Percentiles rank a stretch among this genome's conserved stretches.
Conservation (phyloP, 2,329 filamentous ascomycete genomes). For the Aspergillus nomiae region DNA sequence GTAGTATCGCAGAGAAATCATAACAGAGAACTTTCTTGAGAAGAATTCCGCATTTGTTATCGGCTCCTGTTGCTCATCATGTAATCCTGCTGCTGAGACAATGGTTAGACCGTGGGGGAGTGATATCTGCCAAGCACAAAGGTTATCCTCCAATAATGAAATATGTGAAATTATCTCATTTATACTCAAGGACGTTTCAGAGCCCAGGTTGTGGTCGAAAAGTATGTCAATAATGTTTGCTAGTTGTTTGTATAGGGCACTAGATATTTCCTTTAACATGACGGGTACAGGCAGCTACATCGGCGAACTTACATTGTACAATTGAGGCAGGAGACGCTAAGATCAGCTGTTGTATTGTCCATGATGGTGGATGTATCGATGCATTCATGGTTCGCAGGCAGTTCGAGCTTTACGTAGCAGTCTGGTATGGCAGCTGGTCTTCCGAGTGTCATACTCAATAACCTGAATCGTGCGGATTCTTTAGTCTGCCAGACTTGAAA, state of each 20-base stretch:
- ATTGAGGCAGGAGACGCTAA: conserved; percentile 24
- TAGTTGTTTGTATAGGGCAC: conserved; percentile 34
- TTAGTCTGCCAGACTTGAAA: background rate
- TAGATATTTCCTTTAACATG: background rate
- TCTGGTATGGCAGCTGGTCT: conserved; percentile 51
- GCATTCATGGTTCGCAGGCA: conserved; percentile 28
- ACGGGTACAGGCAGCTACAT: background rate
- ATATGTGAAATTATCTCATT: conserved; percentile 37
- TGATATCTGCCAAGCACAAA: conserved; percentile 20
- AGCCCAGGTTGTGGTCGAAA: conserved; percentile 50
- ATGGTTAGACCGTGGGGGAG: conserved; percentile 16
- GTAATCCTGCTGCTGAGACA: conserved; percentile 1
- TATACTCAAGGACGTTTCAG: conserved; percentile 25
- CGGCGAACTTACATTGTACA: conserved; percentile 25
- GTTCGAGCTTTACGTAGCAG: conserved; percentile 43
- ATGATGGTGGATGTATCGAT: conserved; percentile 12
- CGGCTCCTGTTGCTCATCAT: background rate
- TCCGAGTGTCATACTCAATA: conserved; percentile 56
- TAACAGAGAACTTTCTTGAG: conserved; percentile 41
- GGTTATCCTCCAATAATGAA: conserved; percentile 25
- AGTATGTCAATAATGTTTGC: conserved; percentile 41
- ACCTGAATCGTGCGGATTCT: conserved; percentile 26
- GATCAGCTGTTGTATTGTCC: conserved; percentile 12
- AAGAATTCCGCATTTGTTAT: conserved; percentile 9
- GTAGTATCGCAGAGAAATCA: conserved; percentile 47